A percentile compares a stretch with the other conserved stretches of the same genome.
Evolutionary conservation across 108 stramenopile genomes (phyloP).

Genomic region (Cyclotella cryptica): DNA sequence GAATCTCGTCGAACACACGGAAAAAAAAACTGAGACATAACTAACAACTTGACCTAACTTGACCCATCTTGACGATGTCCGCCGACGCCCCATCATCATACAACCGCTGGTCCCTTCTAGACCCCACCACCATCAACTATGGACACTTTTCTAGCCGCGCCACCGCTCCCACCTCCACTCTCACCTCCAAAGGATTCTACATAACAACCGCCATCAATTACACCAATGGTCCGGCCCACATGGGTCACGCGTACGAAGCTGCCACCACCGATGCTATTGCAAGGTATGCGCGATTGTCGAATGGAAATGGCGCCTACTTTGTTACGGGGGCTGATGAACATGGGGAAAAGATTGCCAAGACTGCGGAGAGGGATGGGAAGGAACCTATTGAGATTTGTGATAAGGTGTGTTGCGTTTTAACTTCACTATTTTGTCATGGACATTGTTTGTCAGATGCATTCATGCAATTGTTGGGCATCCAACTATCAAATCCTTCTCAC

Average conservation of each 20-base stretch:
- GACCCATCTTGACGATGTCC: slow-evolving; percentile 16
- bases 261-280: slow-evolving; percentile 93
- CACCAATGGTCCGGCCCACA: slow-evolving; percentile 98
- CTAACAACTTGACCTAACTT: too few relatives aligned
- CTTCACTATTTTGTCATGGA: neutral
- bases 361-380: slow-evolving; percentile 83
- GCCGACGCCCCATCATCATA: slow-evolving; percentile 38
- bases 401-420: slow-evolving; percentile 57
- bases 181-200: slow-evolving; percentile 68
- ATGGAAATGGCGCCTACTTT: slow-evolving; percentile 79
- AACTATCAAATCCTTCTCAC: too few relatives aligned
- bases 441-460: neutral
- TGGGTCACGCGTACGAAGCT: slow-evolving; percentile 99
- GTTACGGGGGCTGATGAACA: slow-evolving; percentile 99
- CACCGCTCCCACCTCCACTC: neutral
- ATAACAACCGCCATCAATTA: slow-evolving; percentile 99
- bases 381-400: slow-evolving; percentile 94
- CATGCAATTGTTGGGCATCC: too few relatives aligned
- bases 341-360: slow-evolving; percentile 98
- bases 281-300: slow-evolving; percentile 80
- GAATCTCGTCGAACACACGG: too few relatives aligned
- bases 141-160: slow-evolving; percentile 57
- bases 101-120: slow-evolving; percentile 82
- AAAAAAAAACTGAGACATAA: too few relatives aligned
- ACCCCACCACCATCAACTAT: slow-evolving; percentile 75